Base-by-base conservation (phyloP, 2,329 filamentous ascomycete species). In the Fusarium duplospermum region DNA sequence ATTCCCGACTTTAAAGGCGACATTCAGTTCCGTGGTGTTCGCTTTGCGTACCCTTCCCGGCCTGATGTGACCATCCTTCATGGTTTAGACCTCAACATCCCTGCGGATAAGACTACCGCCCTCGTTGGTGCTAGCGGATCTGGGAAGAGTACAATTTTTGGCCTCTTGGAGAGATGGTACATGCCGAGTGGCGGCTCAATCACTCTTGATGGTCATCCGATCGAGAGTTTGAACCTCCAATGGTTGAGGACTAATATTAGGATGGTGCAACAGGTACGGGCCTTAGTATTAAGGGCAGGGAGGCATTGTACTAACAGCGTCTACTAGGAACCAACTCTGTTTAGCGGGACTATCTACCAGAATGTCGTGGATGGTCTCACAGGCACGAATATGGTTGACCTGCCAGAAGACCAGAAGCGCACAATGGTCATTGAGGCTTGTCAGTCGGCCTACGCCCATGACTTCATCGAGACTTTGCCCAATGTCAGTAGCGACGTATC, bases 81-180 rank as follows among this genome's bases (percentile, higher is more conserved):
- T 36, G 79, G 81, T 0, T 76, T 89, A 14, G 78, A 82, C 58
- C 77, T 89, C 5, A 79, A 80, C 4, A 83, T 89, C 24, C 83
- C 84, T 16, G 82, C 84, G 4, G 82, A 84, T 18, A 86, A 86
- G 67, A 84, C 84, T 0, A 89, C 87, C 1, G 89, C 89, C 3
- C 83, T 90, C 6, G 88, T 91, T 8, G 90, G 90, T 0, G 82
- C 87, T 2, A 90, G 87, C 22, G 90, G 90, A 0, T 89, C 84
- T 5, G 89, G 89, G 0, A 91, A 91, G 73, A 89, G 87, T 52
- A 91, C 89, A 1, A 84, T 90, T 4, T 85, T 91, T 7, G 87
- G 87, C 0, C 79, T 92, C 3, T 73, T 91, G 2, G 89, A 91
- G 76, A 80, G 91, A 9, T 92, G 91, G 84, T 93, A 92, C 71